Evolutionary conservation across 2,329 filamentous ascomycete species (phyloP).

Genomic region (Elsinoe batatas): DNA sequence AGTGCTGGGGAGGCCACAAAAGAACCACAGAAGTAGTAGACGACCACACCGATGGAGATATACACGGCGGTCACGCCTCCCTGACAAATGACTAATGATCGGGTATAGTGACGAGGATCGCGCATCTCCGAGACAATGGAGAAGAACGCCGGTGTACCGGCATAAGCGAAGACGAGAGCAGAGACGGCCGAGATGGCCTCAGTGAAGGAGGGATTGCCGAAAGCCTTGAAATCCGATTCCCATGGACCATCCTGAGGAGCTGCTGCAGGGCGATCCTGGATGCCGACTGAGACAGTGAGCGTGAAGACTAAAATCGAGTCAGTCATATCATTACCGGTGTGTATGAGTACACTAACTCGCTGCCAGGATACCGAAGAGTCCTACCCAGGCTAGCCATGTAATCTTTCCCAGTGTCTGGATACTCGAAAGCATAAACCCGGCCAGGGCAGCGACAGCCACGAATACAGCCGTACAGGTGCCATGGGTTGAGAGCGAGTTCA

Average conservation of each 20-base stretch:
- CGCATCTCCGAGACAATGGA: slow-evolving; percentile 33
- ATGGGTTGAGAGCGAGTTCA: slow-evolving; percentile 22
- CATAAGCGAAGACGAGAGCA: slow-evolving; percentile 30
- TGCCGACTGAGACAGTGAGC: slow-evolving; percentile 27
- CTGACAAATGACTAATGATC: slow-evolving; percentile 25
- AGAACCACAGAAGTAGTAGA: slow-evolving; percentile 40
- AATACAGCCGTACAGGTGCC: slow-evolving; percentile 33
- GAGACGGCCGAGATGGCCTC: slow-evolving; percentile 26
- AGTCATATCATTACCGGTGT: too few relatives aligned
- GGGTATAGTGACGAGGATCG: slow-evolving; percentile 26
- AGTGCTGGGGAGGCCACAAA: slow-evolving; percentile 40
- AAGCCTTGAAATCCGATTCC: slow-evolving; percentile 21
- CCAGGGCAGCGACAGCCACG: slow-evolving; percentile 32
- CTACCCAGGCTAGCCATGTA: slow-evolving; percentile 29
- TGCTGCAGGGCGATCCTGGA: slow-evolving; percentile 27
- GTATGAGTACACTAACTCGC: slow-evolving; percentile 20
- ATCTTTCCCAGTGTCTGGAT: slow-evolving; percentile 29
- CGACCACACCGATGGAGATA: slow-evolving; percentile 30
- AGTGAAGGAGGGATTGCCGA: slow-evolving; percentile 24
- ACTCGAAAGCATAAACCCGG: slow-evolving; percentile 29
- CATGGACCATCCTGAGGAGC: slow-evolving; percentile 21
- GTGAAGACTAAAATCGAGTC: slow-evolving; percentile 20
- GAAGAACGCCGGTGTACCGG: slow-evolving; percentile 31
- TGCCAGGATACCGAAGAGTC: slow-evolving; percentile 20
- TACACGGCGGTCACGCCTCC: slow-evolving; percentile 23